Evolutionary conservation across 352 stramenopile species (phyloP).

Genomic region (Phytopythium aichiense): DNA sequence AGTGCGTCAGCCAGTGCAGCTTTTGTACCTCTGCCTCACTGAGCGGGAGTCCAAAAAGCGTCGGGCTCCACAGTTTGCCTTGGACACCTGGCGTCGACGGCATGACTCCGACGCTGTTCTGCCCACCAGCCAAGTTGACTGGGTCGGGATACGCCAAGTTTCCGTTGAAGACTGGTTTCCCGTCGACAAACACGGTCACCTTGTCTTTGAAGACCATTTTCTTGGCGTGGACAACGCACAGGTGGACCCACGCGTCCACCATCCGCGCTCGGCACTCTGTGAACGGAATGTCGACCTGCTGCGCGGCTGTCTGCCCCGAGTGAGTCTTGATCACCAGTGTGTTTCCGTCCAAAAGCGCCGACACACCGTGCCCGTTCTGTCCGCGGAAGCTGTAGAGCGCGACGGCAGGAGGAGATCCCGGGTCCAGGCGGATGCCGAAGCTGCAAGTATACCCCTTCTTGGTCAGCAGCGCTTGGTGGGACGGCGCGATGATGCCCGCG

Average conservation of each 20-base stretch:
- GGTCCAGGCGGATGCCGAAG: constrained; percentile 50
- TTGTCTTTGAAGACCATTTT: constrained; percentile 91
- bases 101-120: constrained; percentile 68
- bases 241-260: constrained; percentile 56
- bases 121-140: constrained; percentile 55
- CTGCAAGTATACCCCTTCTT: constrained; percentile 80
- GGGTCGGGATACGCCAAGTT: constrained; percentile 74
- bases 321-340: constrained; percentile 58
- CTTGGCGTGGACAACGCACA: constrained; percentile 80
- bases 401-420: constrained; percentile 19
- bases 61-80: constrained; percentile 73
- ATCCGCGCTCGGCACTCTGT: constrained; percentile 38
- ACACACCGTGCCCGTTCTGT: constrained; percentile 69
- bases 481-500: constrained; percentile 59
- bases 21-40: constrained; percentile 61
- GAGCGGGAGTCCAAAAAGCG: constrained; percentile 63
- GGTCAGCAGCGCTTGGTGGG: constrained; percentile 49
- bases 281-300: constrained; percentile 63
- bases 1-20: constrained; percentile 74
- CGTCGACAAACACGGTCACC: constrained; percentile 65
- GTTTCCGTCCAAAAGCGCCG: constrained; percentile 43
- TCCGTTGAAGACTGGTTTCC: constrained; percentile 47
- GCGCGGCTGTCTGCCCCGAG: constrained; percentile 28
- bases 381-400: constrained; percentile 77
- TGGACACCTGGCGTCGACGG: constrained; percentile 45